phyloP scores from a whole-genome alignment of 2,329 filamentous ascomycete genomes.

The Aspergillus fischeri region DNA sequence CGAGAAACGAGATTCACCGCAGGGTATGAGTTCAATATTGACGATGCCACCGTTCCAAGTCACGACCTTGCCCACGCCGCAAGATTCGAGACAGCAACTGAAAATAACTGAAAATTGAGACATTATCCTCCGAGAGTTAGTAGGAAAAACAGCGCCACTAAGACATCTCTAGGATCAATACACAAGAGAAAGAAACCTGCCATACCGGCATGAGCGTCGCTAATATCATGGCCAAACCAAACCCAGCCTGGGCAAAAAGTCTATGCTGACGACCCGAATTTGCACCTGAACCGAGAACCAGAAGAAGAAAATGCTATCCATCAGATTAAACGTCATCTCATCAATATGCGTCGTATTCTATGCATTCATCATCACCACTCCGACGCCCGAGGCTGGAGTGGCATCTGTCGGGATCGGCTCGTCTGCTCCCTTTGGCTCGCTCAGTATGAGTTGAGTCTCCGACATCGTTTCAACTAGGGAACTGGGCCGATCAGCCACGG shows the following conservation, averaged over 20 bases:
- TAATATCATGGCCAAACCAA: slow-evolving; percentile 15
- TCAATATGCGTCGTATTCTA: slow-evolving; percentile 12
- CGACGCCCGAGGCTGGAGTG: slow-evolving; percentile 24
- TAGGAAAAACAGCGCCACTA: not conserved
- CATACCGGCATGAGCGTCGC: slow-evolving; percentile 1
- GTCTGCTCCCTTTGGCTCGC: slow-evolving; percentile 21
- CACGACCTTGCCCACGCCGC: not conserved
- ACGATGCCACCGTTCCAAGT: not conserved
- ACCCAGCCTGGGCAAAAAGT: slow-evolving; percentile 14
- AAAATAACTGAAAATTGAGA: not conserved
- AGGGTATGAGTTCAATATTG: not conserved
- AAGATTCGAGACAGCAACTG: not conserved
- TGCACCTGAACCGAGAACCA: slow-evolving; percentile 11
- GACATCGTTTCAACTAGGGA: slow-evolving; percentile 31
- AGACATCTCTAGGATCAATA: not conserved
- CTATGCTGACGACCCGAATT: slow-evolving; percentile 11
- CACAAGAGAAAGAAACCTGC: not conserved
- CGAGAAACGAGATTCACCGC: not conserved
- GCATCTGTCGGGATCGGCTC: slow-evolving; percentile 18
- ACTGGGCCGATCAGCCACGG: slow-evolving; percentile 27
- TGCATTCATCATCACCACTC: slow-evolving; percentile 32
- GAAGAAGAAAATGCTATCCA: not conserved
- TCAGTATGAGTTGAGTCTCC: slow-evolving; percentile 28
- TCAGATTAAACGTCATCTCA: not conserved
- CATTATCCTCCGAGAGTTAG: not conserved